Evolutionary conservation across 1,139 yeast genomes (phyloP).

Genomic region (Wickerhamomyces sp.): DNA sequence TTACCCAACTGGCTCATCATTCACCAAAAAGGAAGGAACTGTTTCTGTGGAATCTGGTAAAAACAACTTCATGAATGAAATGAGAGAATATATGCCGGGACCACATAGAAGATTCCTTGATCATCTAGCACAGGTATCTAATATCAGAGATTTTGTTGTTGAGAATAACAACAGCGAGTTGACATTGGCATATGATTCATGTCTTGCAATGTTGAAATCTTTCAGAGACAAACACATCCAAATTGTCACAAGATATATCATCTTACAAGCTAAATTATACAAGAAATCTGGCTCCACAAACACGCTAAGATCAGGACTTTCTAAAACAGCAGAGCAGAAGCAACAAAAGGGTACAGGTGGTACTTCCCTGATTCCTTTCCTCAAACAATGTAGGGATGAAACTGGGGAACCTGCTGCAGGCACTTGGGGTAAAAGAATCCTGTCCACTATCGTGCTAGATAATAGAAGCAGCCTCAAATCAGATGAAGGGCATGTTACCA

Average conservation of each 20-base stretch:
- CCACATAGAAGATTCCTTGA: constrained; percentile 71
- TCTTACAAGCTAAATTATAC: constrained; percentile 66
- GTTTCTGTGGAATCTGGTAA: constrained; percentile 28
- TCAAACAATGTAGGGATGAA: constrained; percentile 94
- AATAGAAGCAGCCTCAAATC: constrained; percentile 7
- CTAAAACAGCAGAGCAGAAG: constrained; percentile 32
- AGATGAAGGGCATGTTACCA: constrained; percentile 3
- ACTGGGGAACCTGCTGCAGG: constrained; percentile 93
- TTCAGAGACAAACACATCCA: constrained; percentile 93
- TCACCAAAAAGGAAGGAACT: constrained; percentile 14
- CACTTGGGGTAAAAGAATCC: constrained; percentile 75
- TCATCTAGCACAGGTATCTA: constrained; percentile 51
- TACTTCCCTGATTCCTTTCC: constrained; percentile 82
- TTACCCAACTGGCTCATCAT: constrained; percentile 63
- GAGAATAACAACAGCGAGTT: constrained; percentile 47
- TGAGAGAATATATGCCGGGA: constrained; percentile 88
- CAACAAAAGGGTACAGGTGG: constrained; percentile 90
- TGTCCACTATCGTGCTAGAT: constrained; percentile 52
- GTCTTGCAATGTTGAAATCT: constrained; percentile 81
- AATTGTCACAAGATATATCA: constrained; percentile 80
- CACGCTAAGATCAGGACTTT: constrained; percentile 52
- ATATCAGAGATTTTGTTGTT: constrained; percentile 60
- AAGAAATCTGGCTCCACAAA: constrained; percentile 47
- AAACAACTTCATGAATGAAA: constrained; percentile 71
- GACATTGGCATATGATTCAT: constrained; percentile 76